Percentiles rank a stretch among this genome's conserved stretches.
These are phyloP conservation scores for Daldinia decipiens DNA, from an alignment of 495 filamentous ascomycete species.

Conservation along the genomic window DNA sequence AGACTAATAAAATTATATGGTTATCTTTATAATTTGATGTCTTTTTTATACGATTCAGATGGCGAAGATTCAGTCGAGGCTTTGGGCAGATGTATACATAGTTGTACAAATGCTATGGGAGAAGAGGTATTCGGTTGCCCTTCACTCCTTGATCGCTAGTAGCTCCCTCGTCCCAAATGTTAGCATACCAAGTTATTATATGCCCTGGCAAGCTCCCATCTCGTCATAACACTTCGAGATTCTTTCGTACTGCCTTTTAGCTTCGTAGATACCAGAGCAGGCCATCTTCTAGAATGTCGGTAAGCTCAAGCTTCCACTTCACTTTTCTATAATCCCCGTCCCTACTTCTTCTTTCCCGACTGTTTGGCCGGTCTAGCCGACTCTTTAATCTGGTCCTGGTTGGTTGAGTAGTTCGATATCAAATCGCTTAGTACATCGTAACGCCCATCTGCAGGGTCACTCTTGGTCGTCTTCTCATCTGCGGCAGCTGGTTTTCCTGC, in stretches of 20 bases:
- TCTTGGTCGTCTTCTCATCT: background rate
- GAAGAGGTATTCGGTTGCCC: constrained; percentile 34
- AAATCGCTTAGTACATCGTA: constrained; percentile 72
- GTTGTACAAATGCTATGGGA: constrained; percentile 47
- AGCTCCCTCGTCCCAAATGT: constrained; percentile 17
- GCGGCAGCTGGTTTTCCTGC: background rate
- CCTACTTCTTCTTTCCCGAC: constrained; percentile 37
- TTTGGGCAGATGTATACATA: constrained; percentile 38
- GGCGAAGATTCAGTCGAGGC: constrained; percentile 20
- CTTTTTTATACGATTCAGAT: constrained; percentile 24
- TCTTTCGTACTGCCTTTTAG: background rate
- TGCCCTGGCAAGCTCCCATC: background rate
- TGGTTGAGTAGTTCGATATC: constrained; percentile 69
- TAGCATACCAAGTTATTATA: background rate
- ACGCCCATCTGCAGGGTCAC: background rate
- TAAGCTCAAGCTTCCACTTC: no score
- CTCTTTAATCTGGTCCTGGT: constrained; percentile 38
- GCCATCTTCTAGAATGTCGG: background rate
- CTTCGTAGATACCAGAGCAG: constrained; percentile 5
- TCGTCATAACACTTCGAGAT: background rate
- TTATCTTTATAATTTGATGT: constrained; percentile 30
- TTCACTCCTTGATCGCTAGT: constrained; percentile 45
- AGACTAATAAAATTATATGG: constrained; percentile 49
- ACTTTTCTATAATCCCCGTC: background rate
- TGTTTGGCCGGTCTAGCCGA: background rate